phyloP scores from a whole-genome alignment of 2,329 filamentous ascomycete species.

The Hymenoscyphus fraxineus region DNA sequence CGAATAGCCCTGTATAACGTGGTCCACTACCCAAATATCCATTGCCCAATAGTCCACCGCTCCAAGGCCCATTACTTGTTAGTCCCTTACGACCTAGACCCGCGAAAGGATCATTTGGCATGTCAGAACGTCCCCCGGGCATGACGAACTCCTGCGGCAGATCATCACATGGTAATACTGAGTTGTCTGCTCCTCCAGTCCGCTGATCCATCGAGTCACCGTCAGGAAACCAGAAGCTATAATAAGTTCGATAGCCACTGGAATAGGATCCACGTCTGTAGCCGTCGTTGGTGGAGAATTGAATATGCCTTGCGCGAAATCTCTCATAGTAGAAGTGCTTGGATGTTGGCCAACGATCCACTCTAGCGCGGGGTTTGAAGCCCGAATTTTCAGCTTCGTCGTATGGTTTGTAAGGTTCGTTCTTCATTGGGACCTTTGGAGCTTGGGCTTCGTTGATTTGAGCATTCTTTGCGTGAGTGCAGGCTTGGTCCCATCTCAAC shows the following conservation, averaged over 20 bases:
- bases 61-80: too few species aligned
- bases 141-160: neutral
- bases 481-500: conserved; percentile 16
- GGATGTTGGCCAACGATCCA: conserved; percentile 22
- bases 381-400: neutral
- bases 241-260: neutral
- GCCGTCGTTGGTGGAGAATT: neutral
- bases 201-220: conserved; percentile 7
- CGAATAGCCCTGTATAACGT: too few species aligned
- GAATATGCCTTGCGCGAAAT: conserved; percentile 13
- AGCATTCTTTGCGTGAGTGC: neutral
- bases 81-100: too few species aligned
- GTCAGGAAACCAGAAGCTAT: conserved; percentile 6
- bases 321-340: conserved; percentile 25
- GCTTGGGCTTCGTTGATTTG: neutral
- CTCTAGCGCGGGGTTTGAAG: neutral
- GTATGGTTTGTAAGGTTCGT: conserved; percentile 5
- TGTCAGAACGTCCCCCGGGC: neutral
- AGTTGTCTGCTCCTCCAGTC: neutral
- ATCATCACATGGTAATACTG: conserved; percentile 8
- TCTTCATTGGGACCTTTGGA: conserved; percentile 4
- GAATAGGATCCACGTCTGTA: neutral
- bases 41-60: too few species aligned
- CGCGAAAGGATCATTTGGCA: too few species aligned
- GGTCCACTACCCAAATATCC: too few species aligned